These are phyloP conservation scores for Xylaria sp. DNA, from an alignment of 2,329 filamentous ascomycete species.

Conservation along the genomic window DNA sequence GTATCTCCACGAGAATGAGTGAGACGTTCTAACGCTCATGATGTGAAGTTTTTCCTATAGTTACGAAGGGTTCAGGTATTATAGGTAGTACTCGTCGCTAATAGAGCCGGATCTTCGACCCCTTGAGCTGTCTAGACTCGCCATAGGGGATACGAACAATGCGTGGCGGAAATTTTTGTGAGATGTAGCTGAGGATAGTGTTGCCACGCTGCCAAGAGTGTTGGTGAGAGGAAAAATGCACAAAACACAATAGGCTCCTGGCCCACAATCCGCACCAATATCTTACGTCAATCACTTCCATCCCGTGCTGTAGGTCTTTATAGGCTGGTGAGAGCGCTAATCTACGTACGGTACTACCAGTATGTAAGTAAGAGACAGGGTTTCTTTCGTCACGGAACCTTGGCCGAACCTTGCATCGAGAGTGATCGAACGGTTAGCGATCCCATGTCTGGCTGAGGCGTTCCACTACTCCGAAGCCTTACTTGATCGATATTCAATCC, in stretches of 20 bases:
- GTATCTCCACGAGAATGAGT: not conserved
- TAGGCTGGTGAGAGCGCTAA: constrained; percentile 18
- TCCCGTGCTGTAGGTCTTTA: constrained; percentile 22
- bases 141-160: not conserved
- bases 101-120: not conserved
- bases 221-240: not conserved
- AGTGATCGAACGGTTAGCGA: constrained; percentile 11
- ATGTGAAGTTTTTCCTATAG: not conserved
- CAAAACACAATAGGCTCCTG: not conserved
- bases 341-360: not conserved
- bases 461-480: constrained; percentile 4
- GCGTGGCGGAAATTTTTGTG: not conserved
- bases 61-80: not conserved
- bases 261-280: constrained; percentile 27
- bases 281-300: constrained; percentile 26
- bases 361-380: too few relatives aligned
- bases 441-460: constrained; percentile 12
- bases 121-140: constrained; percentile 13
- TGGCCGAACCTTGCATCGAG: not conserved
- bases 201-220: constrained; percentile 14
- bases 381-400: not conserved
- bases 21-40: not conserved
- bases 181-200: constrained; percentile 11
- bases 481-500: constrained; percentile 11
- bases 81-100: not conserved